Evolutionary conservation across 805 yeast genomes (phyloP), one percentile per base, ranked within the genome.

Genomic region (Metschnikowia drakensbergensis): DNA sequence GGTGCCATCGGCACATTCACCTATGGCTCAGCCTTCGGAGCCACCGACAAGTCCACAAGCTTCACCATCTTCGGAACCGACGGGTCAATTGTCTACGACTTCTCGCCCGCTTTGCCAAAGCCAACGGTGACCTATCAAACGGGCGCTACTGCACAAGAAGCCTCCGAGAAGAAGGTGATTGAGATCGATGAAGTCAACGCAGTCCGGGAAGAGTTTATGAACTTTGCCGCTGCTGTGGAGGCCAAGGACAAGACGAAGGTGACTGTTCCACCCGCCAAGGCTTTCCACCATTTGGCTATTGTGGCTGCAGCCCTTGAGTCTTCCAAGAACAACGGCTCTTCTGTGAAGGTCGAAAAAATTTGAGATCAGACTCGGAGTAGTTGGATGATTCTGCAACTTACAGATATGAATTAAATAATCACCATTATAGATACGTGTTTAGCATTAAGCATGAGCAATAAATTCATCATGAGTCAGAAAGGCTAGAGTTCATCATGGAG

Each of bases 211-310:
- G 84, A 80, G 60, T 77, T 80, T 54, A 65, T 68, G 49, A 73
- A 76, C 52, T 70, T 79, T 47, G 80, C 76, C 37, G 67, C 72
- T 37, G 89, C 90, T n/a, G 83, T 86, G 28, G 54, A 61, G 26
- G 70, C 75, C 48, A 79, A 80, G 54, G 88, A 87, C 64, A 86
- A 86, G 68, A 59, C 71, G 3, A 54, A 79, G 47, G 67, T 84
- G 45, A 69, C 62, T 36, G 79, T 80, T 37, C 75, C 83, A n/a
- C 96, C 96, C 26, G 84, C 80, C 54, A 77, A 74, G 53, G 89
- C 95, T 5, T 91, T 86, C 82, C 97, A 91, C 67, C 98, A 92
- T 67, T 80, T 91, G 65, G 96, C 97, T 5, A 79, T 88, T 57
- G 81, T 92, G 49, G 96, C 81, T 48, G 98, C 97, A 27, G 86